phyloP scores from a whole-genome alignment of 2,329 filamentous ascomycete genomes.

The Colletotrichum sp. region DNA sequence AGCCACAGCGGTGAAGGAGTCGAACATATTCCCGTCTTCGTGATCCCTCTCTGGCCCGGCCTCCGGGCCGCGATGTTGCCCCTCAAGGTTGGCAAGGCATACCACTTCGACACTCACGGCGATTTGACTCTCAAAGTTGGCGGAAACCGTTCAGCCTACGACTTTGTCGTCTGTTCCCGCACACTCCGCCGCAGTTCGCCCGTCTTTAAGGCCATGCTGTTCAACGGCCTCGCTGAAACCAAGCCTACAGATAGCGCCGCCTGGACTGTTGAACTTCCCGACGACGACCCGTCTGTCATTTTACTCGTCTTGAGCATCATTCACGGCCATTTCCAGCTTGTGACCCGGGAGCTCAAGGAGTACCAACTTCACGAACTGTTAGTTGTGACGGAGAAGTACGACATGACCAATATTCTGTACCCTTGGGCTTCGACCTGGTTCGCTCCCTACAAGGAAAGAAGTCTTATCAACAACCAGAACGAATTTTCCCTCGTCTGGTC shows the following conservation, averaged over 20 bases:
- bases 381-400: background rate
- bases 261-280: background rate
- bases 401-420: background rate
- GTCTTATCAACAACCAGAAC: no score
- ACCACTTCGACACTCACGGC: background rate
- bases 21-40: background rate
- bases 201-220: background rate
- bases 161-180: background rate
- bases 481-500: background rate
- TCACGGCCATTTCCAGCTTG: background rate
- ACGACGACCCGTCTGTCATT: background rate
- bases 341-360: rapidly evolving
- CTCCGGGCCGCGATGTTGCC: background rate
- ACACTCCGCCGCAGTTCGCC: background rate
- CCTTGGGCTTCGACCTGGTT: background rate
- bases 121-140: background rate
- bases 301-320: background rate
- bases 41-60: background rate
- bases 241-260: background rate
- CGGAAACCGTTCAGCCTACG: background rate
- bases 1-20: background rate
- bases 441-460: background rate
- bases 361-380: background rate
- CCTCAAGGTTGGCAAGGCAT: background rate
- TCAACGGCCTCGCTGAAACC: background rate